Percentiles rank a stretch among this genome's conserved stretches.
These are phyloP conservation scores for Neostapfia colusana DNA, from an alignment of 176 grass and related monocot species.

Conservation along the genomic window DNA sequence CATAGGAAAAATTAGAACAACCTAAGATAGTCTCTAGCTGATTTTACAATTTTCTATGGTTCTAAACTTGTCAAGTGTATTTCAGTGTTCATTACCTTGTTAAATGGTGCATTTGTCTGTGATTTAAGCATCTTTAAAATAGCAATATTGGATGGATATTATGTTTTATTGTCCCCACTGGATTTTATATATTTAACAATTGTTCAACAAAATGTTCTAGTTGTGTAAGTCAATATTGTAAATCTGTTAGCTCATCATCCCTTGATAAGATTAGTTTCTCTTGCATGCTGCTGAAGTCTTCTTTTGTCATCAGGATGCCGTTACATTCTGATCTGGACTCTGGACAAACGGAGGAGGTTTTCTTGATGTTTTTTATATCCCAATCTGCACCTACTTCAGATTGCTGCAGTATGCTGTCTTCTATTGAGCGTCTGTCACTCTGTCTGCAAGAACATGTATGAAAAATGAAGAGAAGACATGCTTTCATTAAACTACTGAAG, in stretches of 20 bases:
- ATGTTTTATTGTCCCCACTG: conserved; percentile 7
- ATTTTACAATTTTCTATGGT: not conserved
- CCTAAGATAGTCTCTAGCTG: not conserved
- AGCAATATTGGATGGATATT: not conserved
- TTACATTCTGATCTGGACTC: not conserved
- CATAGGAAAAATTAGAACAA: not conserved
- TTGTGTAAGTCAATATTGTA: not conserved
- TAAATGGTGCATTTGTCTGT: not conserved
- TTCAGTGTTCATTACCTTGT: not conserved
- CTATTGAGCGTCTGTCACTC: not conserved
- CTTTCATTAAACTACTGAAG: not conserved
- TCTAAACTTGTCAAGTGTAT: not conserved
- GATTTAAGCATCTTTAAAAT: conserved; percentile 8
- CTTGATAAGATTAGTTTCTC: not conserved
- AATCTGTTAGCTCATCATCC: not conserved
- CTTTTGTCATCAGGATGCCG: conserved; percentile 31
- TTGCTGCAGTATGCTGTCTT: not conserved
- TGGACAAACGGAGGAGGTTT: conserved; percentile 33
- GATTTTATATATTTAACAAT: not conserved
- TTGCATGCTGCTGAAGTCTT: conserved; percentile 10
- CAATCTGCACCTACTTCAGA: conserved; percentile 12
- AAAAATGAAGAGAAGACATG: not conserved
- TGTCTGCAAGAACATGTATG: conserved; percentile 6
- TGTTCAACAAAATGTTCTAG: not conserved
- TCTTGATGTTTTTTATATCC: conserved; percentile 31